Base-by-base conservation (phyloP, 805 yeast genomes). In the Kodamaea kaohsiungensis region DNA sequence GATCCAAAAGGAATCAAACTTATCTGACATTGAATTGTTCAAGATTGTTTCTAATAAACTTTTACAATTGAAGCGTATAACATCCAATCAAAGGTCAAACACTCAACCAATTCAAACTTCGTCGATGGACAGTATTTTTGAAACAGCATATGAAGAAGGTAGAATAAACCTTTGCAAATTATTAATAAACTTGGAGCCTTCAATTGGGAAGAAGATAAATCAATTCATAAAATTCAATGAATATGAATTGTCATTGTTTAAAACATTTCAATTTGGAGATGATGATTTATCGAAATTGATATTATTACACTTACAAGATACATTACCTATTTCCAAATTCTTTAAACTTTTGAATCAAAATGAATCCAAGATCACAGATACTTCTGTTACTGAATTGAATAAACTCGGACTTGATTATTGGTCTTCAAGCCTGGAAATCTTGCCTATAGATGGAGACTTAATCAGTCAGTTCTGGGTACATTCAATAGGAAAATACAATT, bases 111-210 rank as follows among this genome's bases (percentile, higher is more conserved):
- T 33, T 10, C 43, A 17, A 18, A n/a, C 39, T 8, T 22, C 53
- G 9, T 77, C 91, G 0, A 85, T 83, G 56, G 80, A 82, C 5
- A 73, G 77, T 25, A 81, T 91, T 25, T 84, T 90, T 0, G 72
- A 76, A 7, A 77, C 82, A 15, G 95, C 96, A 0, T 82, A 80
- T 61, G 86, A 87, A 61, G 98, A 93, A 68, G 98, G 98, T 1
- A 76, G 98, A 25, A 66, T 80, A 9, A 75, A 78, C 19, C 70
- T 95, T 18, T 87, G 97, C 38, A 82, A 86, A 52, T 73, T 79
- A 45, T 68, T 95, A n/a, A 76, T 89, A 10, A 79, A 84, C 48
- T 69, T 84, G 55, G 98, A 95, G 64, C 86, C 88, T 0, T 72
- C 78, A 12, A 79, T 87, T 0, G 72, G 77, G 6, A 78, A 81